A percentile compares a stretch with the other conserved stretches of the same genome.
These are phyloP conservation scores for Botrytis medusae DNA, from an alignment of 2,329 filamentous ascomycete genomes.

Conservation along the genomic window DNA sequence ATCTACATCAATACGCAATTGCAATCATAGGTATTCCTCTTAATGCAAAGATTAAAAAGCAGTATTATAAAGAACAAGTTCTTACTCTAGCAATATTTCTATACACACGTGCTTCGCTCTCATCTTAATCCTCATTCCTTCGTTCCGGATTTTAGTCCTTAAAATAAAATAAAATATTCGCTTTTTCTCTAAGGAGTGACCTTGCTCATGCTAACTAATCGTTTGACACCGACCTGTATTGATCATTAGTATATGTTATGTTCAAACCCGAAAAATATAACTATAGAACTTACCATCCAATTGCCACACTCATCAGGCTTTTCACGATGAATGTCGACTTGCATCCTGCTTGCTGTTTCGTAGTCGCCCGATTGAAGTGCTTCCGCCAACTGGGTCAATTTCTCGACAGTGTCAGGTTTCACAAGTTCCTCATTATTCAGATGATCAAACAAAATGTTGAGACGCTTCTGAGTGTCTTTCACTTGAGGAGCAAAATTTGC, in stretches of 20 bases:
- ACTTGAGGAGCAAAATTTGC: conserved; percentile 85
- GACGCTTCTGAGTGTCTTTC: conserved; percentile 87
- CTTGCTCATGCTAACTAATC: conserved; percentile 77
- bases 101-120: conserved; percentile 21
- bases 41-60: neutral
- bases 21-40: neutral
- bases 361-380: conserved; percentile 70
- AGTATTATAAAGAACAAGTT: conserved; percentile 1
- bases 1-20: neutral
- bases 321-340: conserved; percentile 73
- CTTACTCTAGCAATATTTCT: conserved; percentile 18
- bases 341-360: conserved; percentile 63
- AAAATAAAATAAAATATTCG: neutral
- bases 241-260: conserved; percentile 43
- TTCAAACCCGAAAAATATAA: neutral
- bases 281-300: conserved; percentile 72
- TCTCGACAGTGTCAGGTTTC: conserved; percentile 72
- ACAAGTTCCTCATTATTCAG: conserved; percentile 93
- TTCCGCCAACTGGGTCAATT: conserved; percentile 63
- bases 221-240: conserved; percentile 69
- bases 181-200: conserved; percentile 53
- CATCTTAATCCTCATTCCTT: conserved; percentile 6
- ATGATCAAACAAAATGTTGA: conserved; percentile 94
- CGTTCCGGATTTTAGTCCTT: neutral
- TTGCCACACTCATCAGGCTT: conserved; percentile 79